A percentile compares a stretch with the other conserved stretches of the same genome.
phyloP scores from a whole-genome alignment of 2,329 filamentous ascomycete species.

The Cercospora sesami region DNA sequence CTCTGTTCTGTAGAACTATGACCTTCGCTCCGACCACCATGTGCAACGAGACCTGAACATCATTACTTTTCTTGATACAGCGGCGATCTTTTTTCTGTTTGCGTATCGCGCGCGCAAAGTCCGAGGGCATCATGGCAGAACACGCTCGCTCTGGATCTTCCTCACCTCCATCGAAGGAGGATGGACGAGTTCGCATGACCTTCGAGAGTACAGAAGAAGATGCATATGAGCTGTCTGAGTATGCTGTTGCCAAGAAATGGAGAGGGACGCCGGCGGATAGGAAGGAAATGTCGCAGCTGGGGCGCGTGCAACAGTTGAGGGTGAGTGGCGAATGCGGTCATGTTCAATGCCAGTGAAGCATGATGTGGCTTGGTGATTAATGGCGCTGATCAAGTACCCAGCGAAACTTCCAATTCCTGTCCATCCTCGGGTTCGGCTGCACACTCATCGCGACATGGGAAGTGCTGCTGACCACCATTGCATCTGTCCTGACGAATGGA shows the following conservation, averaged over 20 bases:
- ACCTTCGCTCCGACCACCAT: conserved; percentile 1
- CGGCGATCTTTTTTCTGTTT: background rate
- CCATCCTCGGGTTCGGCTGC: conserved; percentile 19
- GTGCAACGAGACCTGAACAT: background rate
- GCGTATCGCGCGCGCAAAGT: background rate
- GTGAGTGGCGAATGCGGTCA: background rate
- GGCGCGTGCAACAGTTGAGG: conserved; percentile 27
- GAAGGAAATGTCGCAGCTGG: conserved; percentile 29
- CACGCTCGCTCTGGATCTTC: background rate
- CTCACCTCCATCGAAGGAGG: background rate
- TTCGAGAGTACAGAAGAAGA: conserved; percentile 15
- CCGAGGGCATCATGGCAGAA: background rate
- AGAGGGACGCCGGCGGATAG: conserved; percentile 28
- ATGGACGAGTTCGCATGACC: background rate
- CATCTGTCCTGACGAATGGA: conserved; percentile 14
- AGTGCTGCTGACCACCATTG: conserved; percentile 11
- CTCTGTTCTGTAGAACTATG: background rate
- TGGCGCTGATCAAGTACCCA: background rate
- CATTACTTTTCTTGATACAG: background rate
- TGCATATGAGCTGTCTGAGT: conserved; percentile 20
- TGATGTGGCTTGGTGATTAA: background rate
- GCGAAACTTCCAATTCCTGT: conserved; percentile 17
- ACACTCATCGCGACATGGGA: conserved; percentile 17
- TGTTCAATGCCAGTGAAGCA: background rate
- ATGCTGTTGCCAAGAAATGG: conserved; percentile 29